Percentiles rank a stretch among this genome's conserved stretches.
Evolutionary conservation across 106 monocot species (phyloP).

Genomic region (Phalaenopsis aphrodite): DNA sequence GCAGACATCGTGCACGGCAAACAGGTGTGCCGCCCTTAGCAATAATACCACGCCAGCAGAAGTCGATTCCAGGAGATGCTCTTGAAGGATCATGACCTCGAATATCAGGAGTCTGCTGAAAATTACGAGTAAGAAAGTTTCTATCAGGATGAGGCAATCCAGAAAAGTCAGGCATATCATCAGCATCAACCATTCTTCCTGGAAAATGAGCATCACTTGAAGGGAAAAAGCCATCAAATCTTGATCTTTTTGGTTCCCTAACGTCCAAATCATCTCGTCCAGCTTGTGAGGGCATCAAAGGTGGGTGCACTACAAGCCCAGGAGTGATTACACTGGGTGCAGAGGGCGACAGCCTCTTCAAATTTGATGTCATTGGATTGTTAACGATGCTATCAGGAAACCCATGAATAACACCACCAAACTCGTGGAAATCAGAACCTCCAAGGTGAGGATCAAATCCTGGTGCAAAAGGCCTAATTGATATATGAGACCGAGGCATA

Average conservation of each 20-base stretch:
- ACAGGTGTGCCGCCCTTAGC: conserved; percentile 89
- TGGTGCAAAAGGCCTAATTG: conserved; percentile 23
- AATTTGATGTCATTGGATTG: conserved; percentile 16
- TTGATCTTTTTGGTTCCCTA: conserved; percentile 75
- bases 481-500: conserved; percentile 20
- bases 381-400: conserved; percentile 17
- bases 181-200: conserved; percentile 23
- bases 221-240: conserved; percentile 37
- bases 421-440: conserved; percentile 29
- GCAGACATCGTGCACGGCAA: conserved; percentile 83
- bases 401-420: conserved; percentile 5
- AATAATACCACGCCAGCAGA: conserved; percentile 80
- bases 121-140: conserved; percentile 11
- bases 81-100: conserved; percentile 11
- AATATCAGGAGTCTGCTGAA: conserved; percentile 32
- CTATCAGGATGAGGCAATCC: conserved; percentile 20
- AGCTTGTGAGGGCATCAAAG: conserved; percentile 17
- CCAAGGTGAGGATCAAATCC: conserved; percentile 30
- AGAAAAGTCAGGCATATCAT: conserved; percentile 7
- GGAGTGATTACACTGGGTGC: not conserved
- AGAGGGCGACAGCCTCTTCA: conserved; percentile 38
- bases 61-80: conserved; percentile 26
- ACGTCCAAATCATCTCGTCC: conserved; percentile 45
- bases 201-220: conserved; percentile 15
- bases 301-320: conserved; percentile 9